Evolutionary conservation across 495 filamentous ascomycete species (phyloP), one percentile per base, ranked within the genome.

Genomic region (Lentithecium fluviatile): DNA sequence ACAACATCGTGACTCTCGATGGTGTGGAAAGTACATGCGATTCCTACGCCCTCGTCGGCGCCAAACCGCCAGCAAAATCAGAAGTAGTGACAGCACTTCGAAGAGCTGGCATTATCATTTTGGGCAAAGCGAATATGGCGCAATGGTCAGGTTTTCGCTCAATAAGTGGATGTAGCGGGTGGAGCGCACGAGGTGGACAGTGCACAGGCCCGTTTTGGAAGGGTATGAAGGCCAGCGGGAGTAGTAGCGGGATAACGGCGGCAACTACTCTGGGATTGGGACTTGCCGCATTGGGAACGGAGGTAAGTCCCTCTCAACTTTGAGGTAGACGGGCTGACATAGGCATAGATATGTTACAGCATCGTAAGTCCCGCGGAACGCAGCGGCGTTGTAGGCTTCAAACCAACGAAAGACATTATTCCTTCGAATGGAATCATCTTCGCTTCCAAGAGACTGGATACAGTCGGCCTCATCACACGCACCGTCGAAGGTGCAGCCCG

Each of bases 111-210:
- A 71, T 71, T 5, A 34, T 74, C 52, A 72, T 74, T 48, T 58
- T 74, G 1, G 80, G 80, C 13, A 83, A 83, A 64, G 71, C 77
- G 2, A 80, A 79, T 45, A 53, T 83, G 34, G 76, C 73, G 20
- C 74, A 83, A 66, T 83, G 80, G 80, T 76, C 76, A 2, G 80
- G 80, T 54, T 76, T 73, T 55, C 64, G 80, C 7, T 80, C 78
- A 3, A 52, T 45, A 19, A 78, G 76, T 49, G 73, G 71, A 6
- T 74, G 73, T 1, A 78, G 80, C 53, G 80, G 80, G 5, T 82
- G 80, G 80, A 77, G 73, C 64, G 77, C 79, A 11, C 72, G 76
- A 48, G 77, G 78, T 12, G 79, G 79, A 15, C 78, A 81, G 53
- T 76, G 73, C 0, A 72, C 71, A 47, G 79, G 56, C 3, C 77